Base-by-base conservation (phyloP, 2,329 filamentous ascomycete genomes). In the Pestalotiopsis sp. region DNA sequence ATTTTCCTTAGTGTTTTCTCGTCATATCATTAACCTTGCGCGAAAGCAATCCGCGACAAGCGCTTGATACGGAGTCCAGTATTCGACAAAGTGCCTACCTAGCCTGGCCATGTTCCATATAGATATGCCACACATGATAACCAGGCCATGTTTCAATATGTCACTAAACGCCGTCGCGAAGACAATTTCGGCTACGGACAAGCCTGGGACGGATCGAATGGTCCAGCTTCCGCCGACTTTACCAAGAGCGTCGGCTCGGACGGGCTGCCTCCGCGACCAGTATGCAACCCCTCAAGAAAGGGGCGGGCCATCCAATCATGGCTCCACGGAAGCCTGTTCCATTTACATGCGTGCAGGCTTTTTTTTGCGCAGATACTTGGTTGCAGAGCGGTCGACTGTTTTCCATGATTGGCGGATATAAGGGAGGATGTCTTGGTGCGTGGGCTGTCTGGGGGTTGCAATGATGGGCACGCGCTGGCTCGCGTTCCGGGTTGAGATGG, bases 341-440 rank as follows among this genome's bases (percentile, higher is more conserved):
- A 56, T n/a, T 35, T 48, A 14, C 20, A 11, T 14, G 9, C 22
- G 20, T 65, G 6, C 24, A 24, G 22, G 13, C 13, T 38, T 63
- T 17, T 1, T 44, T n/a, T 22, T 52, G 4, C 22, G 3, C 48
- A 17, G 4, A 14, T 7, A 11, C 6, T 35, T 9, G 24, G 9
- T 35, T 39, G 10, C 17, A n/a, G 17, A 10, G 20, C 9, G 5
- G 20, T 52, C 10, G 17, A 3, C 5, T 9, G 3, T n/a, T 14
- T n/a, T 22, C 6, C 60, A 48, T 63, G 35, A 63, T 63, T 63
- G 60, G 60, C 60, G 60, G 60, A 17, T 52, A 48, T 26, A 17
- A 24, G 7, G 11, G 35, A 20, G 38, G 30, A 35, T 35, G 30
- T 35, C 30, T 35, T 35, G 26, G 13, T 10, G 39, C 38, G 38